Base-by-base conservation (phyloP, 192 early-diverging fungal species). In the Coemansia sp. region DNA sequence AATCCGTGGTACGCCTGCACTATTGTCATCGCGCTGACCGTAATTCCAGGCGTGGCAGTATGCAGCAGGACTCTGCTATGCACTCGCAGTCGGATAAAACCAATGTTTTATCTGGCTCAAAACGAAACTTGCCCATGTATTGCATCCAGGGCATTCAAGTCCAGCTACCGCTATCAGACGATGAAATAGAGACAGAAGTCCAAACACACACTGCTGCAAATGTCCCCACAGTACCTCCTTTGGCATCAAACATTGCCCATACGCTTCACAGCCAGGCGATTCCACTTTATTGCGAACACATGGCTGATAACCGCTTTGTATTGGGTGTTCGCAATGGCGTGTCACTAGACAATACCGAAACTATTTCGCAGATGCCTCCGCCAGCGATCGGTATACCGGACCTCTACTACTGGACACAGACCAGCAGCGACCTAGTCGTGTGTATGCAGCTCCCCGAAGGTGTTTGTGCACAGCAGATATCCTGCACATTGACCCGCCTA, bases 391-490 rank as follows among this genome's bases (percentile, higher is more conserved):
- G 30, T 22, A 50, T 18, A 20, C 52, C 25, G 7, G 57, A 58
- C 1, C 73, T 64, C 4, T 90, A 90, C 60, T 74, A 80, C 48
- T 90, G 88, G 88, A 82, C 64, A 3, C 88, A 90, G 33, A 80
- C 82, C 4, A 50, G 69, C 6, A 65, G 66, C 8, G 88, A 90
- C 29, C 67, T 90, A 38, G 85, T 84, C 0, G 53, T 90, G 22
- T 76, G 74, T 39, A 81, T 87, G 26, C 55, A 75, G 24, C 55
- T 90, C 15, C 84, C 85, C 1, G 41, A 18, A 2, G 54, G 60
- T 18, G 78, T 84, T 23, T 65, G 62, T 8, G 78, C 81, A 4
- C 60, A 59, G 1, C 83, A 82, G 38, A 65, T 90, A 32, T 29
- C 51, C 17, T 90, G 86, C 69, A 73, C 74, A 36, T 70, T 88